Evolutionary conservation across 179 eudicot genomes (phyloP).

Genomic region (Carnegiea gigantea): DNA sequence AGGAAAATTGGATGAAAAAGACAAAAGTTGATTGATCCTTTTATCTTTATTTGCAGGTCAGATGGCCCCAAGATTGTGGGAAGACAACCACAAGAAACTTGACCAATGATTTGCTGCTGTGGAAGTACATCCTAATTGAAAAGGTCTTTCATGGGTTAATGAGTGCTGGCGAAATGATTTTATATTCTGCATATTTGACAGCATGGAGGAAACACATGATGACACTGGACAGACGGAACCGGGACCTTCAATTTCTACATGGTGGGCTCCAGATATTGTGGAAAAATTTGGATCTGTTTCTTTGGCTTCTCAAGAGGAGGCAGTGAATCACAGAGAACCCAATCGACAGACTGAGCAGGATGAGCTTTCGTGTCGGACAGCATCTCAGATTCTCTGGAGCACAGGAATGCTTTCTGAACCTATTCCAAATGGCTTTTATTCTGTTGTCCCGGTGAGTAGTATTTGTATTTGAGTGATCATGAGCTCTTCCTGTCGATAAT

Average conservation of each 20-base stretch:
- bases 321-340: slow-evolving; percentile 42
- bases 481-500: neutral
- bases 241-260: slow-evolving; percentile 56
- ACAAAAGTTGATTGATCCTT: slow-evolving; percentile 13
- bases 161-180: slow-evolving; percentile 46
- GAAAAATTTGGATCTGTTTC: slow-evolving; percentile 79
- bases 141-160: slow-evolving; percentile 46
- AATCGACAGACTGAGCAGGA: slow-evolving; percentile 45
- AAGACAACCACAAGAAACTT: slow-evolving; percentile 26
- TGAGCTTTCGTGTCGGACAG: slow-evolving; percentile 46
- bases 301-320: slow-evolving; percentile 59
- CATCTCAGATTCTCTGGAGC: slow-evolving; percentile 84
- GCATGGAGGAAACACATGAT: slow-evolving; percentile 71
- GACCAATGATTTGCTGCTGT: slow-evolving; percentile 30
- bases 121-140: slow-evolving; percentile 20
- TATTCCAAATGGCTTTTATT: slow-evolving; percentile 95
- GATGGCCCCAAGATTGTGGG: slow-evolving; percentile 33
- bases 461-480: neutral
- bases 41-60: slow-evolving; percentile 40
- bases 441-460: slow-evolving; percentile 75
- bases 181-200: slow-evolving; percentile 40
- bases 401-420: slow-evolving; percentile 83
- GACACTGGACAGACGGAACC: slow-evolving; percentile 63
- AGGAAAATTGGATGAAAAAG: no score
- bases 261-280: slow-evolving; percentile 79